Evolutionary conservation across 257 asterid species (phyloP), one percentile per base, ranked within the genome.

Genomic region (Primulina eburnea): DNA sequence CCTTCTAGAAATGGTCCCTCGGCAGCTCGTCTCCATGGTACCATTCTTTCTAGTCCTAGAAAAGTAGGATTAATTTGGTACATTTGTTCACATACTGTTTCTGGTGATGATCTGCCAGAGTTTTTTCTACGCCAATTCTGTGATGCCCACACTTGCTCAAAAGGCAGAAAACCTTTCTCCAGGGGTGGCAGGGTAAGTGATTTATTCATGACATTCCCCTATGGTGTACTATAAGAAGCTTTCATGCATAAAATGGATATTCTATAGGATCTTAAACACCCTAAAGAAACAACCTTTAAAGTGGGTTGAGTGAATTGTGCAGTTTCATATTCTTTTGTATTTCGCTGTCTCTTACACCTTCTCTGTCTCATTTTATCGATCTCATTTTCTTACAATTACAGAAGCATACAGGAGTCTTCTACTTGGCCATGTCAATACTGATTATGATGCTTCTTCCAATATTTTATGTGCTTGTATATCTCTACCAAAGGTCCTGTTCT

Each of bases 81-180:
- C 62, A 60, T 53, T 72, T 76, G 21, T 72, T 78, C 37, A 71
- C 67, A 3, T 47, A 29, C 35, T 50, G 35, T 37, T 73, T 79
- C 18, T 74, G 65, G 7, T 73, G 55, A 70, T 82, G n/a, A 68
- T 69, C 55, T 76, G 69, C 76, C 76, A 92, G 98, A 90, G 56
- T 74, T 93, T 60, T 93, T 90, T 75, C 75, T 93, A 77, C 94
- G 84, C 73, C 98, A 90, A 70, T 89, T 93, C 68, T 93, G 98
- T 47, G 97, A 93, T 77, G 95, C 94, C 69, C 98, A 93, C 80
- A 76, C 88, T 64, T 93, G 97, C 81, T 80, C 92, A 14, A 82
- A 78, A 57, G 86, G 85, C 8, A 79, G 74, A 60, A 89, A 87
- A 72, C 96, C 95, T 30, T 93, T 93, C 78, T 66, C 94, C 52